Percentiles rank a stretch among this genome's conserved stretches.
Conservation (phyloP, 106 monocot genomes). For the Allium fistulosum region DNA sequence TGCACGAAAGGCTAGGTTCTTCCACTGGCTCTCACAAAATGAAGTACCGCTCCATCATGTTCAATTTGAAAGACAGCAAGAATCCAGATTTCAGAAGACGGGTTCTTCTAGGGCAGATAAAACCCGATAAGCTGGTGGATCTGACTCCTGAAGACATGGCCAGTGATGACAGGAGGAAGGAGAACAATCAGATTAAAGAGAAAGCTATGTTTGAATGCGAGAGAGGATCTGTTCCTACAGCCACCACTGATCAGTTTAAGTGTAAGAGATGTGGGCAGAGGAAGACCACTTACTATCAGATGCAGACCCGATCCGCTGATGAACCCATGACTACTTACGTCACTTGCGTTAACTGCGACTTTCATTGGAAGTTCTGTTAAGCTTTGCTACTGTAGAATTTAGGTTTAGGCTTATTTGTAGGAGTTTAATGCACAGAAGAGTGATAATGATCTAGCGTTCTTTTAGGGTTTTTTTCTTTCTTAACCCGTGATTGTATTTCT, state of each 20-base stretch:
- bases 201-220: slow-evolving; percentile 87
- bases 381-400: neutral
- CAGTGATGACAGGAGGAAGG: slow-evolving; percentile 63
- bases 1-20: slow-evolving; percentile 72
- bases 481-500: no score
- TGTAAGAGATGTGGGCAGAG: slow-evolving; percentile 76
- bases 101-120: slow-evolving; percentile 69
- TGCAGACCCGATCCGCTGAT: slow-evolving; percentile 65
- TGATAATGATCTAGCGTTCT: no score
- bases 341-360: slow-evolving; percentile 75
- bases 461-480: no score
- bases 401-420: neutral
- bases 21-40: slow-evolving; percentile 62
- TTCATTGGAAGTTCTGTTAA: slow-evolving; percentile 81
- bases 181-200: slow-evolving; percentile 79
- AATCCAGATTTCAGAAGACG: slow-evolving; percentile 89
- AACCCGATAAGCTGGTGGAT: slow-evolving; percentile 35
- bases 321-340: slow-evolving; percentile 75
- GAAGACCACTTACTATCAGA: slow-evolving; percentile 64
- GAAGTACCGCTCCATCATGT: slow-evolving; percentile 84
- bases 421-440: no score
- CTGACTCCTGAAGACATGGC: slow-evolving; percentile 94
- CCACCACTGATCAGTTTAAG: slow-evolving; percentile 92
- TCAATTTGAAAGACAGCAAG: slow-evolving; percentile 82
- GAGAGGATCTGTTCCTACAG: slow-evolving; percentile 56